Evolutionary conservation across 257 asterid genomes (phyloP).

Genomic region (Solanum ossicruentum): DNA sequence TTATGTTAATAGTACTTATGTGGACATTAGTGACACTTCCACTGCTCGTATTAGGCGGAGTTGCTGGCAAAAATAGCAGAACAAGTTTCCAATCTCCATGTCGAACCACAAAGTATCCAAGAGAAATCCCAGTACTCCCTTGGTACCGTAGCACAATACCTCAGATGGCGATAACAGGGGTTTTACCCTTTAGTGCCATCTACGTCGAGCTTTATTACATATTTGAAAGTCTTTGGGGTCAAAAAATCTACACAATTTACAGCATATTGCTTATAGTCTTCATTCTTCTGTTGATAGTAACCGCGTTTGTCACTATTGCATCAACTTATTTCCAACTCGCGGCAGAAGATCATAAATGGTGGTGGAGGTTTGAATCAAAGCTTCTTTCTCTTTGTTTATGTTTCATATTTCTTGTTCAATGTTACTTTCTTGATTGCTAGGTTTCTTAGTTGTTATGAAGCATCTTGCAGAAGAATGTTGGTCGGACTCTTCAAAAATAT

Average conservation of each 20-base stretch:
- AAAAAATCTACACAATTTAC: constrained; percentile 5
- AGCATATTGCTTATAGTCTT: constrained; percentile 9
- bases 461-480: neutral
- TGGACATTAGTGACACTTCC: constrained; percentile 7
- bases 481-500: neutral
- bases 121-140: constrained; percentile 15
- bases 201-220: constrained; percentile 11
- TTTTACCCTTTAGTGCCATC: constrained; percentile 11
- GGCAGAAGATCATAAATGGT: constrained; percentile 28
- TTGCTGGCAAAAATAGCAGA: constrained; percentile 10
- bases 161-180: constrained; percentile 20
- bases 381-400: neutral
- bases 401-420: neutral
- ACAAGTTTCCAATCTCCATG: constrained; percentile 15
- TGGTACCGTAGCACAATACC: constrained; percentile 12
- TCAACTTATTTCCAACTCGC: constrained; percentile 22
- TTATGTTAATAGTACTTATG: constrained; percentile 3
- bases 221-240: constrained; percentile 19
- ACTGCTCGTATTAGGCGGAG: constrained; percentile 13
- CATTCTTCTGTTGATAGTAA: constrained; percentile 6
- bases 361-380: constrained; percentile 20
- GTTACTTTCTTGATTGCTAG: neutral
- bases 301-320: constrained; percentile 12
- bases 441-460: neutral
- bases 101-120: constrained; percentile 11